Evolutionary conservation across 805 yeast species (phyloP).

Genomic region (Lipomyces mesembrius): DNA sequence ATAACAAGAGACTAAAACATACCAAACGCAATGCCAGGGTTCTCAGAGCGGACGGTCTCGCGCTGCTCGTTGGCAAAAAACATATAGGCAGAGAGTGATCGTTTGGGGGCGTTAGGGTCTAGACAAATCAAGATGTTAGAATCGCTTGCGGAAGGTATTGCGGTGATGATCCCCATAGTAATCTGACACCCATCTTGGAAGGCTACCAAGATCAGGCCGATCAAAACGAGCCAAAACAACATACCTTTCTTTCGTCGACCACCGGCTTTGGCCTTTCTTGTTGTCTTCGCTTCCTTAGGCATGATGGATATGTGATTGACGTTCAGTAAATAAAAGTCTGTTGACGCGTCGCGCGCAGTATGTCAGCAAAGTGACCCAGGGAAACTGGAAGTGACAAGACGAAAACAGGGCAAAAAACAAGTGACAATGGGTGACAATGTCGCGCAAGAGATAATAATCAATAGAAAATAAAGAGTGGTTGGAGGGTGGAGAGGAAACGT

Average conservation of each 20-base stretch:
- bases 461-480: constrained; percentile 4
- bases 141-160: no score
- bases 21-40: constrained; percentile 95
- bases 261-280: constrained; percentile 37
- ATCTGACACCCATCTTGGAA: background rate
- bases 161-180: no score
- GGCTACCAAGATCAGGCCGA: background rate
- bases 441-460: background rate
- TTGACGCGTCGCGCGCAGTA: constrained; percentile 16
- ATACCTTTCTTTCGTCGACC: constrained; percentile 40
- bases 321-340: constrained; percentile 3
- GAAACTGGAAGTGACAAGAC: constrained; percentile 4
- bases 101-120: constrained; percentile 99
- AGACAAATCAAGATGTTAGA: background rate
- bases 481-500: constrained; percentile 11
- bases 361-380: constrained; percentile 7
- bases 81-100: constrained; percentile 98
- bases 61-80: constrained; percentile 98
- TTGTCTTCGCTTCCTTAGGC: constrained; percentile 37
- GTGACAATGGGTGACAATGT: background rate
- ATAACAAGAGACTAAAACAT: constrained; percentile 10
- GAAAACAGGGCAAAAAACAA: constrained; percentile 3
- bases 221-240: constrained; percentile 4
- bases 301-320: constrained; percentile 15
- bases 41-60: constrained; percentile 91